Evolutionary conservation across 495 filamentous ascomycete species (phyloP), one percentile per base, ranked within the genome.

Genomic region (Penicillium paxilli): DNA sequence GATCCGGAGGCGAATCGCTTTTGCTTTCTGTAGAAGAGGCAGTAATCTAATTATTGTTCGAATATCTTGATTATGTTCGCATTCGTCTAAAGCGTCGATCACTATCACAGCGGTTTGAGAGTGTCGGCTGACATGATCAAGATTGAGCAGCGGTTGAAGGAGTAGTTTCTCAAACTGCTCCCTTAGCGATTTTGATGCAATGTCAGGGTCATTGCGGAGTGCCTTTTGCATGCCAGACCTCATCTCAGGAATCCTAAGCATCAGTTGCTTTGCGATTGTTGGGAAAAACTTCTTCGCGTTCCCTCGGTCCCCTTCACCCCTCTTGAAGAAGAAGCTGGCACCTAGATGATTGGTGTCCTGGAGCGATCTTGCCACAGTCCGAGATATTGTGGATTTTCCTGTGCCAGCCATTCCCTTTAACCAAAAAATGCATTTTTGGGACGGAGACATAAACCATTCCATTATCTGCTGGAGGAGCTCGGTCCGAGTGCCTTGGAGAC

Each of bases 81-180:
- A 83, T 54, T 83, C 77, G 46, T 82, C 81, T 16, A 84, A 66
- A 47, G 80, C 80, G 54, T 84, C 80, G 24, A 84, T 60, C 14
- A 82, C 69, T 12, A 82, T 64, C 14, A 75, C 50, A 10, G 69
- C 16, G 14, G 21, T 54, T 55, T 32, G 49, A 25, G 24, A 35
- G 53, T 60, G 46, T 9, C 0, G 1, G 3, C 17, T 12, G 6
- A 17, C 5, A 41, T 37, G 33, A 14, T 51, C 32, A 20, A 60
- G 33, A 8, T 42, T 22, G 17, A 37, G 44, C 0, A 81, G 57
- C 10, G 76, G 77, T 24, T 72, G 23, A 47, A 79, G 52, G 56
- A 83, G 58, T 12, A 85, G 72, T 60, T 76, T 69, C 5, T 78
- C 58, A 58, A 78, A 83, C 60, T 84, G 81, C 1, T 77, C 62